phyloP scores from a whole-genome alignment of 495 filamentous ascomycete species.

The Talaromyces adpressus region DNA sequence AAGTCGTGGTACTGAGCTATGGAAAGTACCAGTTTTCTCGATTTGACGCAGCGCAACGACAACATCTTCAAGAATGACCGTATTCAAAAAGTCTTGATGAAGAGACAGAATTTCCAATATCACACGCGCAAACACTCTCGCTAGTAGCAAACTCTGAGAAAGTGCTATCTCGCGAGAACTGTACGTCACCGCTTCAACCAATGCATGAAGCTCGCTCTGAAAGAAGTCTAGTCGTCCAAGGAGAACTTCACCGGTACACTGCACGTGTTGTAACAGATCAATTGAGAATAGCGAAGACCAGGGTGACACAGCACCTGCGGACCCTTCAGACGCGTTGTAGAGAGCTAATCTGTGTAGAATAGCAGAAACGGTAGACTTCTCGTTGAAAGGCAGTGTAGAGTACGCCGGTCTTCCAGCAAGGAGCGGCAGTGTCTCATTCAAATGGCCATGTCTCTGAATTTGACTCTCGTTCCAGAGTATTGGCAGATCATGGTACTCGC shows the following conservation, averaged over 20 bases:
- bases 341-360: conserved; percentile 30
- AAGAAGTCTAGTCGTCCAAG: conserved; percentile 57
- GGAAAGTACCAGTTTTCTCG: conserved; percentile 17
- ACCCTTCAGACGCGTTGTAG: conserved; percentile 26
- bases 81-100: conserved; percentile 33
- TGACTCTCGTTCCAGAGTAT: conserved; percentile 13
- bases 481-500: conserved; percentile 51
- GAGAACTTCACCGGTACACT: conserved; percentile 42
- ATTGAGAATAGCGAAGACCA: conserved; percentile 48
- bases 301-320: conserved; percentile 23
- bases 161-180: conserved; percentile 39
- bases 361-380: conserved; percentile 26
- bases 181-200: conserved; percentile 47
- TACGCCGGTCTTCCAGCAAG: conserved; percentile 34
- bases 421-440: conserved; percentile 26
- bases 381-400: conserved; percentile 24
- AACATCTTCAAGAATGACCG: conserved; percentile 21
- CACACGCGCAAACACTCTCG: conserved; percentile 38
- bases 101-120: conserved; percentile 39
- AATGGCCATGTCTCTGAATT: conserved; percentile 13
- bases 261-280: conserved; percentile 49
- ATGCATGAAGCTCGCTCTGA: conserved; percentile 55
- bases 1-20: conserved; percentile 10
- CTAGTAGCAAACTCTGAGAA: conserved; percentile 40
- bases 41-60: conserved; percentile 19